Conservation (phyloP, 768 basidiomycete species). For the Tremella fuciformis region DNA sequence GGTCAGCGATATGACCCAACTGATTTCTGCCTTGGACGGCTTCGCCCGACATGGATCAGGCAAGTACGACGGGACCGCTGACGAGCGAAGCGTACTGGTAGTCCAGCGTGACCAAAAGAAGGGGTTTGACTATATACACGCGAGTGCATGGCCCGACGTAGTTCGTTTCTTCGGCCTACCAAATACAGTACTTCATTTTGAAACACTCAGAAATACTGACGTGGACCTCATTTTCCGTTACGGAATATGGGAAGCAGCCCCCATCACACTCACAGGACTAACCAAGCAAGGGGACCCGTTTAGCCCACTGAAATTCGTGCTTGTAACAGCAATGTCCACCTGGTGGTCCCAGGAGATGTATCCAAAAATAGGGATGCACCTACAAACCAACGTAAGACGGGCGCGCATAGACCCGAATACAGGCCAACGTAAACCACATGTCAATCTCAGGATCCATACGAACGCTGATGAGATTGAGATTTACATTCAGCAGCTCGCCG, state of each 20-base stretch:
- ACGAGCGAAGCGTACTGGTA: background rate
- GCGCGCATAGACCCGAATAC: background rate
- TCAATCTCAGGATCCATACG: background rate
- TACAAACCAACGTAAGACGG: no score
- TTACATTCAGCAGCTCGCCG: background rate
- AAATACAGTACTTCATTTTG: background rate
- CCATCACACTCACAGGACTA: conserved; percentile 1
- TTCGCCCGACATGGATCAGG: background rate
- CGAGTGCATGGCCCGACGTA: background rate
- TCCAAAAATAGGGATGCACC: background rate
- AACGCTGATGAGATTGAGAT: background rate
- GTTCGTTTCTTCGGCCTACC: conserved; percentile 9
- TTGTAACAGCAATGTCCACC: conserved; percentile 1
- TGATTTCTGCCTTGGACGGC: background rate
- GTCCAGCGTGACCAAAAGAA: conserved; percentile 12
- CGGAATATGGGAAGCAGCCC: background rate
- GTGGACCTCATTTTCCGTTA: background rate
- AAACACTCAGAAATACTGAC: background rate
- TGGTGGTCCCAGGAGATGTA: background rate
- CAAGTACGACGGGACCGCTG: background rate
- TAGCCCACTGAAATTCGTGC: conserved; percentile 11
- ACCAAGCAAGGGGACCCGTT: conserved; percentile 15
- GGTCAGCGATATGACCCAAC: conserved; percentile 6
- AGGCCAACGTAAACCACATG: no score
- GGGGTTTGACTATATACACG: conserved; percentile 9